phyloP scores from a whole-genome alignment of 495 filamentous ascomycete species.

The Astrocystis sublimbata region DNA sequence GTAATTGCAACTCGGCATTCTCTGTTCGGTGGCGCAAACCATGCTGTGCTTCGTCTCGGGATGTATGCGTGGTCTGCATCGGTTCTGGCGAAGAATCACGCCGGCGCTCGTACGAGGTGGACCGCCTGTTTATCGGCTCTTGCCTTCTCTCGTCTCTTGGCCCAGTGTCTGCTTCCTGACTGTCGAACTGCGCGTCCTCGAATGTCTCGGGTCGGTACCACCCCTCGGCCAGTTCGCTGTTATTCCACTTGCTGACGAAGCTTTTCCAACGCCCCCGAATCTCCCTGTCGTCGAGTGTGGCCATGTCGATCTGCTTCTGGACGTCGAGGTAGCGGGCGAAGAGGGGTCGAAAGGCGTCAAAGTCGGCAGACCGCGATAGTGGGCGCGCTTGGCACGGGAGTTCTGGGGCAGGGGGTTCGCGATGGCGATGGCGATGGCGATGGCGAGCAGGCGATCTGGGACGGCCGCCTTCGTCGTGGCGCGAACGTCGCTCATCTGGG shows the following conservation, averaged over 20 bases:
- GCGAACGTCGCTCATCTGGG: background rate
- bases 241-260: slow-evolving; percentile 91
- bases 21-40: background rate
- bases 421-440: slow-evolving; percentile 20
- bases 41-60: background rate
- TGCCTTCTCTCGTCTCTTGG: slow-evolving; percentile 8
- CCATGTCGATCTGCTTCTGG: slow-evolving; percentile 72
- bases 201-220: slow-evolving; percentile 84
- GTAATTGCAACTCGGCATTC: background rate
- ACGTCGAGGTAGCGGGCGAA: slow-evolving; percentile 88
- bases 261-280: slow-evolving; percentile 88
- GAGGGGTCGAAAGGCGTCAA: slow-evolving; percentile 63
- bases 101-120: background rate
- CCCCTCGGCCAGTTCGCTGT: slow-evolving; percentile 84
- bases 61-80: background rate
- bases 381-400: slow-evolving; percentile 68
- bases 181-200: slow-evolving; percentile 46
- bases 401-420: slow-evolving; percentile 22
- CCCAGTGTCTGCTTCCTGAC: slow-evolving; percentile 5
- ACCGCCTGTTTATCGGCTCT: slow-evolving; percentile 16
- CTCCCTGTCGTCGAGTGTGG: slow-evolving; percentile 67
- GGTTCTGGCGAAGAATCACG: background rate
- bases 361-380: slow-evolving; percentile 63
- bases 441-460: slow-evolving; percentile 11
- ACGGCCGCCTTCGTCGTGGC: background rate